Evolutionary conservation across 805 yeast species (phyloP).

Genomic region (Danielozyma ontarioensis): DNA sequence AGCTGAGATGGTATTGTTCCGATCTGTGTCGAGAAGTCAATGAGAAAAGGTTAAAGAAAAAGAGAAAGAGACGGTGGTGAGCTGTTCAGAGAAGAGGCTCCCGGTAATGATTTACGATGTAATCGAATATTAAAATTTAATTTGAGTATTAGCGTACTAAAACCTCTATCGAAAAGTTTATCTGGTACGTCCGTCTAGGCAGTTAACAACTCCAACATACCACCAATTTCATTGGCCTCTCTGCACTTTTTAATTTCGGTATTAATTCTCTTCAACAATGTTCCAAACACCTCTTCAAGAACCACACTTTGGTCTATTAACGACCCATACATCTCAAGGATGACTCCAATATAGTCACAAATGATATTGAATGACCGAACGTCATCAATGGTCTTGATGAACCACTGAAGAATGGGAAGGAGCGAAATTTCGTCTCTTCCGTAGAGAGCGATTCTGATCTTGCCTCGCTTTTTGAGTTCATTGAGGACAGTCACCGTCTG

Average conservation of each 20-base stretch:
- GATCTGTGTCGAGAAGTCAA: slow-evolving; percentile 20
- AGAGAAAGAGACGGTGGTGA: slow-evolving; percentile 4
- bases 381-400: slow-evolving; percentile 70
- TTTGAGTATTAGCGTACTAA: too few species aligned
- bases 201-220: slow-evolving; percentile 89
- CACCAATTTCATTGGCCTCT: slow-evolving; percentile 86
- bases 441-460: slow-evolving; percentile 71
- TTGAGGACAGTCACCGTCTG: slow-evolving; percentile 75
- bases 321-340: slow-evolving; percentile 72
- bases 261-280: slow-evolving; percentile 56
- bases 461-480: slow-evolving; percentile 86
- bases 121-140: too few species aligned
- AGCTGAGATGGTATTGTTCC: slow-evolving; percentile 37
- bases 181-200: too few species aligned
- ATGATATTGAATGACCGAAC: slow-evolving; percentile 60
- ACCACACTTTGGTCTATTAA: slow-evolving; percentile 70
- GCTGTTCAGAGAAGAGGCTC: too few species aligned
- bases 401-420: slow-evolving; percentile 86
- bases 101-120: too few species aligned
- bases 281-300: slow-evolving; percentile 64
- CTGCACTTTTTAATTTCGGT: slow-evolving; percentile 71
- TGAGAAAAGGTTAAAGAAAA: slow-evolving; percentile 5
- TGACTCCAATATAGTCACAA: slow-evolving; percentile 63
- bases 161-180: too few species aligned
- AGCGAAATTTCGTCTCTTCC: slow-evolving; percentile 82